Percentiles rank a stretch among this genome's conserved stretches.
These are phyloP conservation scores for Eimeria praecox DNA, from an alignment of 169 alveolate genomes.

Conservation along the genomic window DNA sequence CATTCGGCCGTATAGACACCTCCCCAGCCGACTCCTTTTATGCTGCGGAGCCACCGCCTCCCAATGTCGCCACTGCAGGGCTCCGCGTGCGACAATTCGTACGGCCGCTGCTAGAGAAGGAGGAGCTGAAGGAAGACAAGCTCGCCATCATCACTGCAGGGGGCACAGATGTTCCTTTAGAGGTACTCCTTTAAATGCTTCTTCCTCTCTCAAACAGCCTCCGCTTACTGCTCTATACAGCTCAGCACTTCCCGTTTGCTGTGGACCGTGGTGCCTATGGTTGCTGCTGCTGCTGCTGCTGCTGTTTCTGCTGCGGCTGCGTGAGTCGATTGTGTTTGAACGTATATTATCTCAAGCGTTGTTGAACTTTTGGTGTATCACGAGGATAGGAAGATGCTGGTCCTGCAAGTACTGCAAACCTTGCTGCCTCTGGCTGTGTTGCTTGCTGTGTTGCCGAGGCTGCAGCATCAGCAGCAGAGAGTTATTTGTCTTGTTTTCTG, in stretches of 20 bases:
- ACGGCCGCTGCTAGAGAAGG: slow-evolving; percentile 49
- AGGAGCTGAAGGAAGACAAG: slow-evolving; percentile 7
- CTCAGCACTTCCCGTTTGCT: not conserved
- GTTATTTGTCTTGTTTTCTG: not conserved
- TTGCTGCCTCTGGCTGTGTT: not conserved
- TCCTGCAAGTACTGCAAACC: not conserved
- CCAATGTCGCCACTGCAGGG: slow-evolving; percentile 67
- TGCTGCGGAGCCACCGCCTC: slow-evolving; percentile 62
- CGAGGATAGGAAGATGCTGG: not conserved
- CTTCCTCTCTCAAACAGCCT: not conserved
- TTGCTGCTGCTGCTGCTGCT: slow-evolving; percentile 11
- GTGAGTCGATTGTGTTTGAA: not conserved
- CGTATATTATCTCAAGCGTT: not conserved
- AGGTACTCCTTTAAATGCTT: not conserved
- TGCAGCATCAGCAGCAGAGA: not conserved
- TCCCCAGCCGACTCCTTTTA: slow-evolving; percentile 38
- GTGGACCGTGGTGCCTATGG: not conserved
- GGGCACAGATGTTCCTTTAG: slow-evolving; percentile 78
- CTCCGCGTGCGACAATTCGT: slow-evolving; percentile 62
- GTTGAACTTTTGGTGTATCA: not conserved
- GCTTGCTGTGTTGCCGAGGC: not conserved
- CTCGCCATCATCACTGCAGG: slow-evolving; percentile 78
- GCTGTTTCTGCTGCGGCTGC: not conserved
- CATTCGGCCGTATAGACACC: not conserved
- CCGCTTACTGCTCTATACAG: not conserved